Conservation (phyloP, 495 filamentous ascomycete species). For the Xylaria acuta region DNA sequence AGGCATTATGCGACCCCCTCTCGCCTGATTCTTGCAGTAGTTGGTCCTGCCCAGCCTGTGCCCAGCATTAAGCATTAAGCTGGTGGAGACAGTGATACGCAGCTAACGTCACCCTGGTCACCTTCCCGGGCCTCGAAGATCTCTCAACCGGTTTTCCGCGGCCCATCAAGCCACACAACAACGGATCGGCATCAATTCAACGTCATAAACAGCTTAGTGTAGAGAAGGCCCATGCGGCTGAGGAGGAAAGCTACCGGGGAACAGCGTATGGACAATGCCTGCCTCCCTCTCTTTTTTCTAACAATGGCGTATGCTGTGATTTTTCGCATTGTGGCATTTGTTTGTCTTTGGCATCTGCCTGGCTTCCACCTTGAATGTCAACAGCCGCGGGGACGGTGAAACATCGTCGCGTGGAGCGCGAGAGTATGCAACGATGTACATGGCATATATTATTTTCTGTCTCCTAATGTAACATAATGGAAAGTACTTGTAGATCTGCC, state of each 20-base stretch:
- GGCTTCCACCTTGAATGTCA: background rate
- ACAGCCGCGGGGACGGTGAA: no score
- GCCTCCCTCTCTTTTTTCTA: background rate
- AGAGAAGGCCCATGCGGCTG: background rate
- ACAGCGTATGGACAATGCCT: background rate
- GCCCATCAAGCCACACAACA: conserved; percentile 32
- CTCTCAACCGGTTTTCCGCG: conserved; percentile 36
- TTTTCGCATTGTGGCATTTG: background rate
- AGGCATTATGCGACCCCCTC: background rate
- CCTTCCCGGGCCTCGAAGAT: conserved; percentile 3
- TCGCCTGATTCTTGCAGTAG: conserved; percentile 4
- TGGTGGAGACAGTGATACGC: conserved; percentile 20
- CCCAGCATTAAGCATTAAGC: conserved; percentile 1
- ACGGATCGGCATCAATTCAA: conserved; percentile 29
- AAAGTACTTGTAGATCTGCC: background rate
- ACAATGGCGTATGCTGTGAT: background rate
- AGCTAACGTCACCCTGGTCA: conserved; percentile 28
- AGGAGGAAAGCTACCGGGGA: conserved; percentile 6
- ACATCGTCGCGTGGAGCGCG: background rate
- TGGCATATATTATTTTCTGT: background rate
- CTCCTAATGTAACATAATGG: background rate
- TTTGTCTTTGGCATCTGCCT: background rate
- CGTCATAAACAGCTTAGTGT: conserved; percentile 35
- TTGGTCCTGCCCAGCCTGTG: background rate
- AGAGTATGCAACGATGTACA: background rate